A percentile compares a stretch with the other conserved stretches of the same genome.
phyloP scores from a whole-genome alignment of 164 flowering plant species.

The Tetracentron sinense region DNA sequence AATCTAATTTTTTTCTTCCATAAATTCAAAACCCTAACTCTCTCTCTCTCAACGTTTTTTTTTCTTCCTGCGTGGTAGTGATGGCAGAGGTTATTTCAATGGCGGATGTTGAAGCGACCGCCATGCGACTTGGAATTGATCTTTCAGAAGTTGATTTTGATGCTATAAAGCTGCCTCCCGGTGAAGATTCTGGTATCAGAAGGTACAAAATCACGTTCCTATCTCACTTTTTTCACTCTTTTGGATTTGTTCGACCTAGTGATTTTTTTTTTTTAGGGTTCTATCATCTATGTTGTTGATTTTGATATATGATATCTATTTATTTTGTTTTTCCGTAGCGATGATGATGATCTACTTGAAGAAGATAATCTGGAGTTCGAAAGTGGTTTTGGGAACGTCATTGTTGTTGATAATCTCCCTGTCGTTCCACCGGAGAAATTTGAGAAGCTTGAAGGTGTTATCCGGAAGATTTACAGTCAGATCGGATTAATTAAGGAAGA shows the following conservation, averaged over 20 bases:
- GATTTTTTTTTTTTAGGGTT: background rate
- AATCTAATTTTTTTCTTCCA: no score
- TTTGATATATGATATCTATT: background rate
- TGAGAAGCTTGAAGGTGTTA: constrained; percentile 79
- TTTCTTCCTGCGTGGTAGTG: no score
- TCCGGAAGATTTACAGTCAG: constrained; percentile 78
- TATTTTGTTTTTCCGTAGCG: constrained; percentile 32
- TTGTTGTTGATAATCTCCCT: constrained; percentile 85
- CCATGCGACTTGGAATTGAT: constrained; percentile 43
- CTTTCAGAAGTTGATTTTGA: constrained; percentile 40
- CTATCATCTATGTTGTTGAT: no score
- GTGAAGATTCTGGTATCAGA: constrained; percentile 59
- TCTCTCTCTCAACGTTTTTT: no score
- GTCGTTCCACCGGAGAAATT: constrained; percentile 81
- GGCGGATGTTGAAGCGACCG: constrained; percentile 37
- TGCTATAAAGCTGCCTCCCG: constrained; percentile 61
- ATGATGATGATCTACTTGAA: constrained; percentile 57
- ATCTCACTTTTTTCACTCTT: background rate
- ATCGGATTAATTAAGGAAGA: constrained; percentile 76
- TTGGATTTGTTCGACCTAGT: background rate
- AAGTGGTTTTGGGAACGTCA: constrained; percentile 56
- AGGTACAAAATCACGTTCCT: constrained; percentile 37
- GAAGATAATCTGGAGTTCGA: constrained; percentile 69
- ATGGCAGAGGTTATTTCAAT: constrained; percentile 41
- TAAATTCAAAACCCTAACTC: no score